Conservation (phyloP, 169 alveolate genomes). For the Plasmodium gaboni region DNA sequence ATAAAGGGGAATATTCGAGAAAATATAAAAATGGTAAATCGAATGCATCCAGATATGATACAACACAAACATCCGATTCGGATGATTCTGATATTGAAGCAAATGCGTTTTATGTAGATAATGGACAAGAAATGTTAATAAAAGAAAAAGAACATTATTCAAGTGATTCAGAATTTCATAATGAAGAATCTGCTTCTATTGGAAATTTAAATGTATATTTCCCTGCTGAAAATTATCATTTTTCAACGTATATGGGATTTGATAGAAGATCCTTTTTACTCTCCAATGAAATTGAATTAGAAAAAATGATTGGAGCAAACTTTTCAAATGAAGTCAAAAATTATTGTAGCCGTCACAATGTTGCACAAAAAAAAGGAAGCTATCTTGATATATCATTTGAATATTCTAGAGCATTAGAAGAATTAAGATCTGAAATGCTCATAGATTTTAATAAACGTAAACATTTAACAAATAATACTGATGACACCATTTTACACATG, state of each 20-base stretch:
- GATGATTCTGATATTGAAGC: conserved; percentile 14
- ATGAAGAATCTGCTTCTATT: too few relatives aligned
- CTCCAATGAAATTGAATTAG: conserved; percentile 47
- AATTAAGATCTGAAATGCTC: conserved; percentile 37
- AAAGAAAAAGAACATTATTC: conserved; percentile 33
- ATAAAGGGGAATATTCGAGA: conserved; percentile 56
- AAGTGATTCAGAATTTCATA: background rate
- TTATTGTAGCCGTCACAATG: conserved; percentile 29
- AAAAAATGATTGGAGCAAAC: conserved; percentile 65
- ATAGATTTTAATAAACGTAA: conserved; percentile 1
- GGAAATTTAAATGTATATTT: background rate
- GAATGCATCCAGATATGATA: background rate
- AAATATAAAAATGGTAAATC: background rate
- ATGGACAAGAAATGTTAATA: conserved; percentile 56
- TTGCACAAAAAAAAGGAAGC: conserved; percentile 19
- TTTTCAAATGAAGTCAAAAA: conserved; percentile 38
- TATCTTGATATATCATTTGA: conserved; percentile 44
- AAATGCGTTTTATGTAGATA: conserved; percentile 25
- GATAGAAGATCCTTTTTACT: conserved; percentile 11
- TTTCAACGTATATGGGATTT: conserved; percentile 61
- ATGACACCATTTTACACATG: conserved; percentile 15
- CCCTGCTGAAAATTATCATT: conserved; percentile 34
- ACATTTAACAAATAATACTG: background rate
- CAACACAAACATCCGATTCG: conserved; percentile 9
- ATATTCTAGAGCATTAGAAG: conserved; percentile 61